phyloP scores from a whole-genome alignment of 768 basidiomycete genomes.

The Serendipita vermifera region DNA sequence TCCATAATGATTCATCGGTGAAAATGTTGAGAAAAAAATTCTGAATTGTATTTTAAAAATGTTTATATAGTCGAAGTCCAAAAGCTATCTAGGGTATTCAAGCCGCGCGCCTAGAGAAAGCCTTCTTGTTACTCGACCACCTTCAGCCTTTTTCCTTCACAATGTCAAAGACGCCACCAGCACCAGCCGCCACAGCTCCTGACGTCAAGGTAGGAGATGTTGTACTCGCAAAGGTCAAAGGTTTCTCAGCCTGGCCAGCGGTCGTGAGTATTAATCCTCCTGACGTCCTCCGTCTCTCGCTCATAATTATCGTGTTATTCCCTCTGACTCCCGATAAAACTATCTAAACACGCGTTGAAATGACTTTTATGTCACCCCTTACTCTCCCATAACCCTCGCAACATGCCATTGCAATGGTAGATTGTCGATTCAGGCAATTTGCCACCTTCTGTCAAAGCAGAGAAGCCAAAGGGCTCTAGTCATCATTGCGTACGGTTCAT shows the following conservation, averaged over 20 bases:
- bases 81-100: no score
- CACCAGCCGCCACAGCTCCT: constrained; percentile 17
- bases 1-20: no score
- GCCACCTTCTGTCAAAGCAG: constrained; percentile 45
- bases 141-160: no score
- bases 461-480: constrained; percentile 50
- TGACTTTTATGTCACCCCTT: constrained; percentile 8
- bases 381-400: neutral
- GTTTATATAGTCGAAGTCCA: no score
- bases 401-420: constrained; percentile 29
- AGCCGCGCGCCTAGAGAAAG: no score
- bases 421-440: constrained; percentile 64
- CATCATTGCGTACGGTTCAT: constrained; percentile 79
- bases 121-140: no score
- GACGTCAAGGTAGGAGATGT: constrained; percentile 65
- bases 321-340: neutral
- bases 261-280: constrained; percentile 48
- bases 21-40: no score
- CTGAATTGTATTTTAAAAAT: no score
- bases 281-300: constrained; percentile 16
- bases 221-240: constrained; percentile 86
- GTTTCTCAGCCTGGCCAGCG: constrained; percentile 90
- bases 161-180: constrained; percentile 14
- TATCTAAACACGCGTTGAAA: constrained; percentile 1
- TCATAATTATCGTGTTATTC: constrained; percentile 5